phyloP scores from a whole-genome alignment of 306 rosid species.

The Fagus sylvatica region DNA sequence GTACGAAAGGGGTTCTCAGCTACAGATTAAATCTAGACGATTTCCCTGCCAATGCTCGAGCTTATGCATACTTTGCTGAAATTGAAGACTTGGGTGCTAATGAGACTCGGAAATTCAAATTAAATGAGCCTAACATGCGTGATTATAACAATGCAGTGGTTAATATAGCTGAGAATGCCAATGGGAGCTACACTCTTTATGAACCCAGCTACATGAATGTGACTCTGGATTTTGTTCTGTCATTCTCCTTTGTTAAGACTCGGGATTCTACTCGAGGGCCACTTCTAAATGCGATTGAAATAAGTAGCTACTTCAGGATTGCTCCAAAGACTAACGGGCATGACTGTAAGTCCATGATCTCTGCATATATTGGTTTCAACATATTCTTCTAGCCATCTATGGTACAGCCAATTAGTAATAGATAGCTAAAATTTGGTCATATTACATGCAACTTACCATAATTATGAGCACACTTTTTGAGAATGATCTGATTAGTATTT shows the following conservation, averaged over 20 bases:
- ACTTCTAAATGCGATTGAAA: conserved; percentile 83
- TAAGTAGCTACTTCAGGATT: conserved; percentile 67
- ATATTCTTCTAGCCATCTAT: conserved; percentile 11
- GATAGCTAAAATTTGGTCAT: conserved; percentile 5
- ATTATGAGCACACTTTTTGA: conserved; percentile 6
- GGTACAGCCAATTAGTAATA: neutral
- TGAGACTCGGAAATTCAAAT: conserved; percentile 77
- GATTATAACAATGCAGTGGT: conserved; percentile 85
- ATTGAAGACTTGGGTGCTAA: conserved; percentile 66
- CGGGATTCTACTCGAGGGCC: conserved; percentile 83
- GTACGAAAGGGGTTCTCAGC: conserved; percentile 61
- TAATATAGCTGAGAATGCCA: conserved; percentile 94
- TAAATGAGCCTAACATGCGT: conserved; percentile 60
- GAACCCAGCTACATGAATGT: conserved; percentile 98
- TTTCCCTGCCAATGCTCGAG: conserved; percentile 85
- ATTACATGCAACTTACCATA: neutral
- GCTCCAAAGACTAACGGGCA: conserved; percentile 57
- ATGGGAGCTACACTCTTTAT: conserved; percentile 84
- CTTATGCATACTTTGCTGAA: conserved; percentile 85
- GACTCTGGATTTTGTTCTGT: conserved; percentile 75
- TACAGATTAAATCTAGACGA: conserved; percentile 82
- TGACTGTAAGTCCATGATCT: conserved; percentile 64
- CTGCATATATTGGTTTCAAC: conserved; percentile 5
- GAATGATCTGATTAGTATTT: conserved; percentile 34
- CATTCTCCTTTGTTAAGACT: conserved; percentile 75